Base-by-base conservation (phyloP, 257 asterid species). In the Rubia yunnanensis region DNA sequence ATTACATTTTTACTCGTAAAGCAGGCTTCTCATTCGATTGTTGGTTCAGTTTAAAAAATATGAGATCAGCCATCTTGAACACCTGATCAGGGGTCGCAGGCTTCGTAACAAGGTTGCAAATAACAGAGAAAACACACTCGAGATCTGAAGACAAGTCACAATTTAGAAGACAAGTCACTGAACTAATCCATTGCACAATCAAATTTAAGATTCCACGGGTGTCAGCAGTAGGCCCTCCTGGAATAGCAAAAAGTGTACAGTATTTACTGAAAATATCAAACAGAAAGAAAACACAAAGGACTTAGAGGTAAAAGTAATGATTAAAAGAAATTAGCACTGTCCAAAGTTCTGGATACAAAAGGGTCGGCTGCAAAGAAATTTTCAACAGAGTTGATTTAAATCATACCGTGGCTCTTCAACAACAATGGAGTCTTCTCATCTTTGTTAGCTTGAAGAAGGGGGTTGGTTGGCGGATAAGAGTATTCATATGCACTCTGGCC, bases 141-240 rank as follows among this genome's bases (percentile, higher is more conserved):
- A 90, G 88, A 80, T 90, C 99, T 94, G 89, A 63, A 61, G 65
- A 22, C 63, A 73, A 72, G 60, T 50, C 9, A 28, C n/a, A 59
- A 52, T 39, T n/a, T 58, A 23, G 30, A 44, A 24, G 56, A n/a
- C n/a, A n/a, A n/a, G n/a, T n/a, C n/a, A n/a, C n/a, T n/a, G n/a
- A n/a, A n/a, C n/a, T n/a, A n/a, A n/a, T n/a, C n/a, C n/a, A n/a
- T n/a, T n/a, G n/a, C n/a, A n/a, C n/a, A n/a, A n/a, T n/a, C n/a
- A 89, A 88, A 76, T 88, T 84, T 68, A 92, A 84, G 74, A 78
- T 76, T 55, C 95, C 95, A 71, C 94, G 94, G 72, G 96, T 73
- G 83, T 92, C 99, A 41, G 85, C 90, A 65, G 99, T 92, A 67
- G 99, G 99, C 41, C 99, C 99, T 62, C 97, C 99, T 92, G 77